Percentiles rank a stretch among this genome's conserved stretches.
Conservation (phyloP, 2,329 filamentous ascomycete genomes). For the Salinomyces thailandicus region DNA sequence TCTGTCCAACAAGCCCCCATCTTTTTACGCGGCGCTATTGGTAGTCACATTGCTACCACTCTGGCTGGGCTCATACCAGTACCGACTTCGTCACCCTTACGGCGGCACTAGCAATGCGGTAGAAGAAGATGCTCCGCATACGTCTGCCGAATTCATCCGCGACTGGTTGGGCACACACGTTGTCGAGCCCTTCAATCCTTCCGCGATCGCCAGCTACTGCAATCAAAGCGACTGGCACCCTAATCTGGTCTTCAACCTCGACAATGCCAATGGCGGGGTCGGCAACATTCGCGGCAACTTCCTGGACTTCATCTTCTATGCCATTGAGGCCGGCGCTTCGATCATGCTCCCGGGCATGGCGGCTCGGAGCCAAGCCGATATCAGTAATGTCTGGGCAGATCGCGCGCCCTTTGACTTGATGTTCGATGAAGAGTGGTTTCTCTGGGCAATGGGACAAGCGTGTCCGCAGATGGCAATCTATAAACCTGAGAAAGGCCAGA, state of each 20-base stretch:
- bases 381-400: slow-evolving; percentile 17
- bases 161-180: slow-evolving; percentile 19
- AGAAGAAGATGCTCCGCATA: slow-evolving; percentile 1
- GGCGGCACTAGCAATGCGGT: background rate
- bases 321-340: slow-evolving; percentile 39
- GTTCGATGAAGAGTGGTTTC: slow-evolving; percentile 23
- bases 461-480: slow-evolving; percentile 22
- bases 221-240: slow-evolving; percentile 31
- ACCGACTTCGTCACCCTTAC: slow-evolving; percentile 11
- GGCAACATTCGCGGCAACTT: slow-evolving; percentile 37
- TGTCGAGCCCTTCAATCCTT: slow-evolving; percentile 15
- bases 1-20: slow-evolving; percentile 5
- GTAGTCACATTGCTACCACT: slow-evolving; percentile 13
- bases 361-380: slow-evolving; percentile 8
- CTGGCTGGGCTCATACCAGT: slow-evolving; percentile 16
- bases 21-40: slow-evolving; percentile 4
- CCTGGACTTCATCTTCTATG: slow-evolving; percentile 37
- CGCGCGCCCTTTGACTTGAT: slow-evolving; percentile 14
- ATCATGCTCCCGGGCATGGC: slow-evolving; percentile 17
- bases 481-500: slow-evolving; percentile 9
- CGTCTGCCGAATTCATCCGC: slow-evolving; percentile 13
- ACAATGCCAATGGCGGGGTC: slow-evolving; percentile 35
- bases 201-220: slow-evolving; percentile 23
- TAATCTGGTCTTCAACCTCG: slow-evolving; percentile 36
- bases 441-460: slow-evolving; percentile 11